phyloP scores from a whole-genome alignment of 1,284 basidiomycete species.

The Ganoderma meredithae region DNA sequence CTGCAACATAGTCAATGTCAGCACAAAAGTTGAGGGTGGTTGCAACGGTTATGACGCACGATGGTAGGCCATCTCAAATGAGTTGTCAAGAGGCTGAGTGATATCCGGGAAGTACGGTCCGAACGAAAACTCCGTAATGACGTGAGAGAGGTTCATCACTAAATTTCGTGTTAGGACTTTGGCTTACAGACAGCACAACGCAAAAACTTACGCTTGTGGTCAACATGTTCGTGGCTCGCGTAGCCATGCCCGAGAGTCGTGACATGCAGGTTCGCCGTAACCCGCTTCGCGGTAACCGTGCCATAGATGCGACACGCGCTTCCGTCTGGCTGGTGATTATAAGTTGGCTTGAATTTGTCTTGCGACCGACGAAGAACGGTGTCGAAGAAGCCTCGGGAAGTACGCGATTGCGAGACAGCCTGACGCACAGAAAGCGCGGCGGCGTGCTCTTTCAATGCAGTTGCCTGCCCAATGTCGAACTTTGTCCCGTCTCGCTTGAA shows the following conservation, averaged over 20 bases:
- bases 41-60: conserved; percentile 58
- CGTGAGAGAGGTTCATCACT: conserved; percentile 98
- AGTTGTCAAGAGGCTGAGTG: conserved; percentile 92
- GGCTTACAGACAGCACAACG: conserved; percentile 5
- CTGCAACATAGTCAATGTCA: conserved; percentile 47
- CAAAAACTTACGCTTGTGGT: conserved; percentile 72
- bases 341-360: conserved; percentile 70
- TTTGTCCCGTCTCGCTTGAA: conserved; percentile 88
- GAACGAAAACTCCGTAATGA: conserved; percentile 97
- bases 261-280: conserved; percentile 90
- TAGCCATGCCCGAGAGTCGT: conserved; percentile 97
- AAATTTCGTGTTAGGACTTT: conserved; percentile 5
- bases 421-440: conserved; percentile 71
- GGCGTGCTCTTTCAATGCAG: conserved; percentile 74
- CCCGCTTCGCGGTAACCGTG: conserved; percentile 86
- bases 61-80: conserved; percentile 82
- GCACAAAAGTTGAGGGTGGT: background rate
- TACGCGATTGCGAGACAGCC: conserved; percentile 72
- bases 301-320: conserved; percentile 89
- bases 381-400: conserved; percentile 73
- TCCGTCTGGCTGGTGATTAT: conserved; percentile 70
- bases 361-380: conserved; percentile 55
- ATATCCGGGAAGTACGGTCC: conserved; percentile 97
- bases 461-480: conserved; percentile 88
- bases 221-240: conserved; percentile 85